Evolutionary conservation across 129 eudicot genomes (phyloP).

Genomic region (Chrysanthemum lavandulifolium): DNA sequence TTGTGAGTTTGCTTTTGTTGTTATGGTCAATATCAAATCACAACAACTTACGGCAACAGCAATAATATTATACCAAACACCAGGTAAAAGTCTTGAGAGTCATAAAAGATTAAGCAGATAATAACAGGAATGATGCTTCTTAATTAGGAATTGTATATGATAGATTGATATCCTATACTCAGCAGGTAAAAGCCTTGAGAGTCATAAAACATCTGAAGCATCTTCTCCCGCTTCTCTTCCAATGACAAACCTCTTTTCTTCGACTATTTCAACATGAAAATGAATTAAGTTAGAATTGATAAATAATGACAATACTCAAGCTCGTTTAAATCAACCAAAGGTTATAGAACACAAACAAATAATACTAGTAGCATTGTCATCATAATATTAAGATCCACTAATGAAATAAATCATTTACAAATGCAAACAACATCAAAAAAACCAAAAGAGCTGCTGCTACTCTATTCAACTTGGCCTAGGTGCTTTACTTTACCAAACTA

Average conservation of each 20-base stretch:
- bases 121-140: no score
- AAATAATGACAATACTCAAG: not conserved
- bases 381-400: not conserved
- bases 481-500: slow-evolving; percentile 13
- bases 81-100: no score
- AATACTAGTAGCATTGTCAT: not conserved
- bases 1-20: no score
- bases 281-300: slow-evolving; percentile 12
- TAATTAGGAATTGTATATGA: slow-evolving; percentile 1
- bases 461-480: slow-evolving; percentile 5
- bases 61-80: no score
- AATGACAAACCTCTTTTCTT: slow-evolving; percentile 94
- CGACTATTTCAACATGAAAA: slow-evolving; percentile 53
- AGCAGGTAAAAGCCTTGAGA: slow-evolving; percentile 96
- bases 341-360: not conserved
- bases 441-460: not conserved
- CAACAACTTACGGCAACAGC: no score
- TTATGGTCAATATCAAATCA: no score
- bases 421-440: no score
- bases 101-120: no score
- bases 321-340: not conserved
- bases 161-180: slow-evolving; percentile 34
- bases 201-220: slow-evolving; percentile 87
- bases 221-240: slow-evolving; percentile 96
- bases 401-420: not conserved